phyloP scores from a whole-genome alignment of 2,329 filamentous ascomycete species.

The Ophiostoma pallidulum region DNA sequence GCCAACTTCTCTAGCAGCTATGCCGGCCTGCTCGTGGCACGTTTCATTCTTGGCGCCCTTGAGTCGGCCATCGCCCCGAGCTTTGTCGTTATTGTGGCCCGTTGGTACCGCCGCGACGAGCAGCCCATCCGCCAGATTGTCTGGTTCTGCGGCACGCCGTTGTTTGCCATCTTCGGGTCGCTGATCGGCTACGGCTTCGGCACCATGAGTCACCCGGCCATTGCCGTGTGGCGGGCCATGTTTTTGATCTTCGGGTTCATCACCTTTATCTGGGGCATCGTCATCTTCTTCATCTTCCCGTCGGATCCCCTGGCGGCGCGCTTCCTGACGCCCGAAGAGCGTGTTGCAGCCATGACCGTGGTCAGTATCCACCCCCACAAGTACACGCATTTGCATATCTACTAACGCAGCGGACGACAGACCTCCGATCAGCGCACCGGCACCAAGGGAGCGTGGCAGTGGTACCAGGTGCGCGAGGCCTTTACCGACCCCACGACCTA shows the following conservation, averaged over 20 bases:
- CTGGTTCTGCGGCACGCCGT: constrained; percentile 27
- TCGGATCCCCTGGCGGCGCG: constrained; percentile 18
- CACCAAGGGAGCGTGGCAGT: constrained; percentile 23
- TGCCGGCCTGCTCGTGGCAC: constrained; percentile 37
- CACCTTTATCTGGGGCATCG: constrained; percentile 24
- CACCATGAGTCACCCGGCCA: constrained; percentile 23
- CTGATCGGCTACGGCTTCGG: constrained; percentile 35
- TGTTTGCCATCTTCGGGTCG: constrained; percentile 40
- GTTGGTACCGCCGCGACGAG: constrained; percentile 27
- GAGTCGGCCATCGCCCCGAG: constrained; percentile 46
- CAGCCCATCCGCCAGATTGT: constrained; percentile 24
- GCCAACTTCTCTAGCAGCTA: constrained; percentile 14
- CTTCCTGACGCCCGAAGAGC: constrained; percentile 20
- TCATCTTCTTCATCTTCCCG: constrained; percentile 17
- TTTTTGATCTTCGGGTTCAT: constrained; percentile 27
- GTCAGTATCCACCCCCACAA: not conserved
- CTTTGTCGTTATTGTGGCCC: constrained; percentile 33
- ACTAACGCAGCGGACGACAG: constrained; percentile 13
- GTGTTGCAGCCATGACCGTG: constrained; percentile 23
- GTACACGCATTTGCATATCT: not conserved
- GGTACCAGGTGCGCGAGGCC: constrained; percentile 24
- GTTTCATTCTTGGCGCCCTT: constrained; percentile 44
- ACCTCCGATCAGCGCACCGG: constrained; percentile 33
- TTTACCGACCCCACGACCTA: constrained; percentile 25
- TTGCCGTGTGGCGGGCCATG: constrained; percentile 37